phyloP scores from a whole-genome alignment of 768 basidiomycete species.

The Tephrocybe sp. region DNA sequence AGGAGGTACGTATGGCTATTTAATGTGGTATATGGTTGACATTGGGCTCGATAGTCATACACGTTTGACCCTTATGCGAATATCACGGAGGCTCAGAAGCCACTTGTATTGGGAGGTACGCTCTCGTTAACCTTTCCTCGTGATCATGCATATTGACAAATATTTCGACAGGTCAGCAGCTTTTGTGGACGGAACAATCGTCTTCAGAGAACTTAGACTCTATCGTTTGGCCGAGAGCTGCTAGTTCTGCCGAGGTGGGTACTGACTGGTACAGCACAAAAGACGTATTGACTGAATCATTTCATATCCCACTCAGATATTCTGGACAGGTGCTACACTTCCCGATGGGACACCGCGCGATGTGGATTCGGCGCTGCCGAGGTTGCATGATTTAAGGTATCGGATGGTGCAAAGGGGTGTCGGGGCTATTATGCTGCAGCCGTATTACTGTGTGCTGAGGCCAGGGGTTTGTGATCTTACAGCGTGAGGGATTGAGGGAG shows the following conservation, averaged over 20 bases:
- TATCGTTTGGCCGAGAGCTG: constrained; percentile 71
- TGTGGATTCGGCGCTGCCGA: constrained; percentile 28
- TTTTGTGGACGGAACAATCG: constrained; percentile 75
- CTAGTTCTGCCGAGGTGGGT: constrained; percentile 58
- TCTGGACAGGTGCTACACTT: constrained; percentile 61
- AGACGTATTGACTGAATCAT: neutral
- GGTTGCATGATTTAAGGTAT: constrained; percentile 48
- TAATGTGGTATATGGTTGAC: neutral
- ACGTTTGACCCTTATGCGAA: constrained; percentile 71
- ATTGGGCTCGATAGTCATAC: constrained; percentile 39
- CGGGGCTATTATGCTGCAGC: constrained; percentile 48
- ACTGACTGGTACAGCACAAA: neutral
- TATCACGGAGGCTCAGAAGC: constrained; percentile 41
- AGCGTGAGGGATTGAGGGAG: constrained; percentile 1
- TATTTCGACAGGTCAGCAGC: constrained; percentile 47
- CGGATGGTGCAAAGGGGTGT: constrained; percentile 49
- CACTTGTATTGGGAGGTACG: constrained; percentile 68
- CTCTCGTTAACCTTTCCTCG: too few relatives aligned
- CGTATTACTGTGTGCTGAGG: constrained; percentile 53
- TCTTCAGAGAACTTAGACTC: constrained; percentile 66
- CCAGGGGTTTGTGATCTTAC: constrained; percentile 38
- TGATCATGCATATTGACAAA: too few relatives aligned
- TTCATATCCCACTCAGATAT: too few relatives aligned
- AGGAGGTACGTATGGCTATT: constrained; percentile 39
- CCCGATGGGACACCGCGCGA: constrained; percentile 37